These are phyloP conservation scores for Nematocida sp. DNA, from an alignment of 371 early-diverging fungal genomes.

Conservation along the genomic window DNA sequence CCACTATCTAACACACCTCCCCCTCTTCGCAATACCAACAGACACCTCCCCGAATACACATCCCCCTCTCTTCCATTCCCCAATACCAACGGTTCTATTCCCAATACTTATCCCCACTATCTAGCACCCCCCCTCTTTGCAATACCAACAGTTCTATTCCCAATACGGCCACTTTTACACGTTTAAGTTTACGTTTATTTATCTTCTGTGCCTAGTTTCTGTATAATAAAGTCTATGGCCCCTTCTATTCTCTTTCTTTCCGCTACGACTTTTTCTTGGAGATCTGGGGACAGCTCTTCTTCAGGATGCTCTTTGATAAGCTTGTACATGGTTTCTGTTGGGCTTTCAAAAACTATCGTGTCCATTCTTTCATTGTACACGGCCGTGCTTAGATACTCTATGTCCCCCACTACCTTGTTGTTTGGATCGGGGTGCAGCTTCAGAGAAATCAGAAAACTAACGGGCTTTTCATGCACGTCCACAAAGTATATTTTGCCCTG, in stretches of 20 bases:
- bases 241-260: slow-evolving; percentile 27
- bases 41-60: too few relatives aligned
- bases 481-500: slow-evolving; percentile 49
- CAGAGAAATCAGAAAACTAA: slow-evolving; percentile 20
- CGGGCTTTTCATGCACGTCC: slow-evolving; percentile 50
- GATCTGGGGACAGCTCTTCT: background rate
- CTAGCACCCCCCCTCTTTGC: too few relatives aligned
- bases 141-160: too few relatives aligned
- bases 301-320: slow-evolving; percentile 18
- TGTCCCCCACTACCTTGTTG: slow-evolving; percentile 29
- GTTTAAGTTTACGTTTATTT: background rate
- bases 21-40: too few relatives aligned
- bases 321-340: slow-evolving; percentile 45
- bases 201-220: background rate
- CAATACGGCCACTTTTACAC: too few relatives aligned
- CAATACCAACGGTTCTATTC: too few relatives aligned
- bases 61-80: too few relatives aligned
- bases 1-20: too few relatives aligned
- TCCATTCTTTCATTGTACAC: slow-evolving; percentile 49
- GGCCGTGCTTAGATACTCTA: background rate
- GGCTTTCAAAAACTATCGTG: slow-evolving; percentile 50
- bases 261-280: background rate
- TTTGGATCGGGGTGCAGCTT: slow-evolving; percentile 45
- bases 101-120: too few relatives aligned
- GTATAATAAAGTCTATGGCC: slow-evolving; percentile 44